Evolutionary conservation across 345 rosid genomes (phyloP), one percentile per base, ranked within the genome.

Genomic region (Pseudoturritis turrita): DNA sequence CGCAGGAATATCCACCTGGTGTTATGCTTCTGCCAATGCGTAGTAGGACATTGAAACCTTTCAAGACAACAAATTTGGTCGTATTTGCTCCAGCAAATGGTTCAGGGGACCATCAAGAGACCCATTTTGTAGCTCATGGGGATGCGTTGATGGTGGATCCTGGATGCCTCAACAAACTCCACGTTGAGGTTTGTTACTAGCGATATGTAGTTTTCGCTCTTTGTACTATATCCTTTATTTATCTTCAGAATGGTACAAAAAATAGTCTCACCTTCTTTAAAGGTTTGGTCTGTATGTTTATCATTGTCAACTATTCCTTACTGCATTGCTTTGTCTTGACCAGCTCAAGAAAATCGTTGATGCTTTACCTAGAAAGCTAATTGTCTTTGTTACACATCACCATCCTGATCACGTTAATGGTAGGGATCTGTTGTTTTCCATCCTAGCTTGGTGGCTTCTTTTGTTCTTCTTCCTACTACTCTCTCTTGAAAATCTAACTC

Each of bases 1-100:
- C 77, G 72, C 84, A 90, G 98, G 98, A 89, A 81, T 90, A 89
- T 71, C 98, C 97, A 53, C 95, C 88, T 10, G 97, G 97, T 73
- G 89, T 93, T 65, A 54, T 81, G 54, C 60, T 89, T 43, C 74
- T 90, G 55, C 97, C 98, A 4, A 90, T 93, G 98, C 82, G 55
- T 71, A 90, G 94, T 63, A 82, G 84, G 69, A 89, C 98, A 8
- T 2, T 18, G 9, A 86, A 82, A 72, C 98, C 98, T 59, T 93
- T 89, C 76, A 75, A n/a, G 23, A 85, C 92, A 49, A 90, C 96
- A 56, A 93, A 86, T 83, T 71, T 93, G 78, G 83, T 90, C 25
- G 83, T 90, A 52, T 85, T 90, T 84, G 83, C 88, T 14, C 91
- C 97, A 26, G 74, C 65, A 41, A 73, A 62, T 71, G 79, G 39